Base-by-base conservation (phyloP, 768 basidiomycete species). In the Butyriboletus loyo region DNA sequence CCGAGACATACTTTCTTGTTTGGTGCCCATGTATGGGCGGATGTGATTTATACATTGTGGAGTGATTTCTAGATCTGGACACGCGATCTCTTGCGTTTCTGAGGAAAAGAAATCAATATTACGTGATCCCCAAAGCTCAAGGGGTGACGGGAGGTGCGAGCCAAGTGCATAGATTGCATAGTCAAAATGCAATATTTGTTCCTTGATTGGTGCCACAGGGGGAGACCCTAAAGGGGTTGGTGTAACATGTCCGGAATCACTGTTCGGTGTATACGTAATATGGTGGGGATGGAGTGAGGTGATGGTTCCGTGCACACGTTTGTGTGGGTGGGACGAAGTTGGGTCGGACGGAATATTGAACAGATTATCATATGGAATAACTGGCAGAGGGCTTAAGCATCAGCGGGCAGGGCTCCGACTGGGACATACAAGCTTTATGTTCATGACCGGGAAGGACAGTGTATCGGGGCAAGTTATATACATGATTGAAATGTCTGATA, bases 91-190 rank as follows among this genome's bases (percentile, higher is more conserved):
- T n/a, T 24, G 22, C 13, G 22, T 6, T 24, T 27, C 45, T 7
- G 21, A 24, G 4, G 38, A 46, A 24, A 24, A 24, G n/a, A 21
- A 10, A 9, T 14, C 5, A 9, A 9, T 27, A 10, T 39, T 27
- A 24, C 30, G 24, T 25, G 66, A 55, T 6, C 66, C 73, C 83
- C 83, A 85, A 13, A 84, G 65, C 57, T 84, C 72, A 19, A 84
- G 75, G 17, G 83, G 79, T 1, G 72, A 58, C 0, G 83, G 82
- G 0, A 84, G 69, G 39, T 77, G 76, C 15, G 81, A 80, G 1
- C 85, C 86, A 2, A 85, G 77, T 0, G 84, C 84, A 44, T 85
- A 80, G 15, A 86, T 70, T 5, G 77, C 73, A 49, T 79, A 85
- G 54, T 86, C 82, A 54, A 81, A 86, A 13, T 66, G 60, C 5